A percentile compares a stretch with the other conserved stretches of the same genome.
Evolutionary conservation across 305 asterid genomes (phyloP).

Genomic region (Solanum chacoense): DNA sequence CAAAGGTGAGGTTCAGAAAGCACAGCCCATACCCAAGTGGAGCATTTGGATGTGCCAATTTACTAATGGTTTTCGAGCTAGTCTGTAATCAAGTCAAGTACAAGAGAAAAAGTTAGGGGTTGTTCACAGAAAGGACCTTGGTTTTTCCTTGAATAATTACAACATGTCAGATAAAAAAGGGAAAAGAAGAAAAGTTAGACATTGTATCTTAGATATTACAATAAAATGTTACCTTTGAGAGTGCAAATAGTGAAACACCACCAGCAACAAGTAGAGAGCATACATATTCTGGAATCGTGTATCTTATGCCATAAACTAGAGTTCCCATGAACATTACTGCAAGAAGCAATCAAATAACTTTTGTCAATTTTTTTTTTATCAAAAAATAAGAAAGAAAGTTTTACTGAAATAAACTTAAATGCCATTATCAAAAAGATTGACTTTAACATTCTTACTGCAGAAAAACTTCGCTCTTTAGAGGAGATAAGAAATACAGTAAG

Average conservation of each 20-base stretch:
- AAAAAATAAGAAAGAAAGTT: not conserved
- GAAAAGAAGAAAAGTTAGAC: not conserved
- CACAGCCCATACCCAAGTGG: constrained; percentile 94
- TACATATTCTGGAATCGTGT: constrained; percentile 74
- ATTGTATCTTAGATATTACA: not conserved
- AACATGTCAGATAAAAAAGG: not conserved
- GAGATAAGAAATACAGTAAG: not conserved
- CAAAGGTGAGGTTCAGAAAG: constrained; percentile 89
- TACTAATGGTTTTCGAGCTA: constrained; percentile 88
- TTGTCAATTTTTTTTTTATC: not conserved
- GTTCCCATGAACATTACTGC: constrained; percentile 99
- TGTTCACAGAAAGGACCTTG: not conserved
- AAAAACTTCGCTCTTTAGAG: not conserved
- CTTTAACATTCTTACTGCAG: not conserved
- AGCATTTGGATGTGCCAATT: constrained; percentile 91
- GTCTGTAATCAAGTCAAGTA: constrained; percentile 39
- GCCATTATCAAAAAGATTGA: not conserved
- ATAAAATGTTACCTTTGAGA: constrained; percentile 44
- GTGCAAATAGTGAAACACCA: constrained; percentile 86
- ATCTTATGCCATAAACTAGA: constrained; percentile 83
- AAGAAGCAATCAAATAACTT: constrained; percentile 6
- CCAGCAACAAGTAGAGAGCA: constrained; percentile 92
- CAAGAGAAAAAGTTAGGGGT: constrained; percentile 2
- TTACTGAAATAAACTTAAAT: not conserved
- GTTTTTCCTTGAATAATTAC: not conserved